phyloP scores from a whole-genome alignment of 176 grass and related monocot genomes.

The Rhynchospora pubera region DNA sequence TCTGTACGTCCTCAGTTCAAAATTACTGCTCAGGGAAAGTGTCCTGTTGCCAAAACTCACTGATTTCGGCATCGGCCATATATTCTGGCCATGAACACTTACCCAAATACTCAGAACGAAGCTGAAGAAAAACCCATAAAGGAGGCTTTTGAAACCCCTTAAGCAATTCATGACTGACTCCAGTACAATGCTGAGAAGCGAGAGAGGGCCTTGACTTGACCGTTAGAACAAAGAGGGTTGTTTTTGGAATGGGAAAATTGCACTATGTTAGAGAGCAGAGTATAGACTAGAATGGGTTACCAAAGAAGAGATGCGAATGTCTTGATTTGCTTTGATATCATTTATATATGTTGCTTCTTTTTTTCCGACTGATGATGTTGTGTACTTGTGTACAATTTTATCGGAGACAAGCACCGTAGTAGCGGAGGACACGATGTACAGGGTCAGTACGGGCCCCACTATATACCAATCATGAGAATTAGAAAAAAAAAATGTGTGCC shows the following conservation, averaged over 20 bases:
- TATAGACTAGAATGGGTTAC: neutral
- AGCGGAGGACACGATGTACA: neutral
- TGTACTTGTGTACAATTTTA: neutral
- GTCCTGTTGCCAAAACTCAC: constrained; percentile 40
- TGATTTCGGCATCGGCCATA: constrained; percentile 80
- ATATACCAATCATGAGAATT: neutral
- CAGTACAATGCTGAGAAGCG: neutral
- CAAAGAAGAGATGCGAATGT: neutral
- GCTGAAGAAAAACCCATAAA: constrained; percentile 35
- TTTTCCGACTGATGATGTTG: neutral
- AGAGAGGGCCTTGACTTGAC: neutral
- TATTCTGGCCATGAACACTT: constrained; percentile 32
- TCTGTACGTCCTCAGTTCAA: constrained; percentile 40
- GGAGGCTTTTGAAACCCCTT: neutral
- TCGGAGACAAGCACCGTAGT: neutral
- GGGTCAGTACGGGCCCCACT: too few species aligned
- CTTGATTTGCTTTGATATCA: neutral
- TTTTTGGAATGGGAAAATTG: neutral
- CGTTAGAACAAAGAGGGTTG: neutral
- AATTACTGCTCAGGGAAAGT: constrained; percentile 54
- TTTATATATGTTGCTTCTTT: too few species aligned
- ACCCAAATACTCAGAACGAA: constrained; percentile 32
- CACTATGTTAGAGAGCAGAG: neutral
- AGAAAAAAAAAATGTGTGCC: neutral
- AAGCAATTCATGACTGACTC: neutral